These are phyloP conservation scores for Haematococcus lacustris DNA, from an alignment of 139 green algal genomes.

Conservation along the genomic window DNA sequence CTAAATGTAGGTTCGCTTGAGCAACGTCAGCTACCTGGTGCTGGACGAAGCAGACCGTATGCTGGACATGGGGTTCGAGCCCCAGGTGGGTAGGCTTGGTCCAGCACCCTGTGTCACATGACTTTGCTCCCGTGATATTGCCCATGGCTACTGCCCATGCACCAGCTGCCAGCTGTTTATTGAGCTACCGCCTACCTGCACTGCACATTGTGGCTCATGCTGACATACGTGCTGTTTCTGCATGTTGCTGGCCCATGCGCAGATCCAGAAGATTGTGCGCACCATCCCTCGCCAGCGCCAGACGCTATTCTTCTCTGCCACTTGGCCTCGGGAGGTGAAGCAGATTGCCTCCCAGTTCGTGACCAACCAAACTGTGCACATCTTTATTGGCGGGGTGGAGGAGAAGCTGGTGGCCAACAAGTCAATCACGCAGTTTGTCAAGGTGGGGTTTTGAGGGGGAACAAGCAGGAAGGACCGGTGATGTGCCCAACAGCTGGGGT, in stretches of 20 bases:
- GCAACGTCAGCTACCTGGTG: slow-evolving; percentile 81
- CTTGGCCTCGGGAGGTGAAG: slow-evolving; percentile 86
- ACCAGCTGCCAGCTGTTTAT: too few species aligned
- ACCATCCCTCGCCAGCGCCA: slow-evolving; percentile 66
- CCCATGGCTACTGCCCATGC: too few species aligned
- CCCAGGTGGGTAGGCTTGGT: slow-evolving; percentile 75
- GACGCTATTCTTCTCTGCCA: slow-evolving; percentile 89
- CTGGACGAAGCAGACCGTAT: slow-evolving; percentile 98
- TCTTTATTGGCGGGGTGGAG: slow-evolving; percentile 87
- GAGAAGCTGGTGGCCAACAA: slow-evolving; percentile 89
- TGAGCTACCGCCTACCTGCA: too few species aligned
- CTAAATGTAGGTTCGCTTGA: slow-evolving; percentile 27
- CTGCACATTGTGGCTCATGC: too few species aligned
- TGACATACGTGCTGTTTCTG: too few species aligned
- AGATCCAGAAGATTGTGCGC: slow-evolving; percentile 75
- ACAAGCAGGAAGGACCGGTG: too few species aligned
- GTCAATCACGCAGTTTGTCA: slow-evolving; percentile 72
- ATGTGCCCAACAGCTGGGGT: too few species aligned
- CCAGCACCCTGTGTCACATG: too few species aligned
- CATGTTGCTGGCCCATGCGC: too few species aligned
- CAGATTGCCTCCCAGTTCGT: slow-evolving; percentile 75
- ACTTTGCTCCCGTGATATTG: too few species aligned
- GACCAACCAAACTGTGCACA: slow-evolving; percentile 65
- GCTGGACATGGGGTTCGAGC: slow-evolving; percentile 96
- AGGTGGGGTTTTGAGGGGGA: slow-evolving; percentile 30